These are phyloP conservation scores for Yarrowia hollandica DNA, from an alignment of 805 yeast genomes.

Conservation along the genomic window DNA sequence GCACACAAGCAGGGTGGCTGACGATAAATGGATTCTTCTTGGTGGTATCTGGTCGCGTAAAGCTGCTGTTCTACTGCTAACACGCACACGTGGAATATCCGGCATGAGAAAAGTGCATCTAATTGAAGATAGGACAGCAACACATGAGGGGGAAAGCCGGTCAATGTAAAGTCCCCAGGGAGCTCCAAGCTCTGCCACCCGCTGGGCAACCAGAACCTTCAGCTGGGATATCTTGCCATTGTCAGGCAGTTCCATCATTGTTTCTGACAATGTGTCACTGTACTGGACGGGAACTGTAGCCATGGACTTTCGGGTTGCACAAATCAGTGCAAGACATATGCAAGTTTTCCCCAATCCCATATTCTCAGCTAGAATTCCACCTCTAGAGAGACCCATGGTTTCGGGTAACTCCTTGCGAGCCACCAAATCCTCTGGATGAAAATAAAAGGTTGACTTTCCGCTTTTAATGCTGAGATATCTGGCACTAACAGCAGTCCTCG, in stretches of 20 bases:
- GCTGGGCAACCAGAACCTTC: background rate
- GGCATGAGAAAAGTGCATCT: conserved; percentile 9
- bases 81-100: background rate
- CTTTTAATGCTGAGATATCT: background rate
- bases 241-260: background rate
- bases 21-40: background rate
- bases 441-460: background rate
- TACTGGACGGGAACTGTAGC: conserved; percentile 5
- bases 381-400: conserved; percentile 38
- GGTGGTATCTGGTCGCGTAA: background rate
- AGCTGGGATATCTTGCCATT: background rate
- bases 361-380: conserved; percentile 66
- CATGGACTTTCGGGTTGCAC: conserved; percentile 47
- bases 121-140: background rate
- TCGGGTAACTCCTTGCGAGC: background rate
- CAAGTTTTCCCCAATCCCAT: conserved; percentile 70
- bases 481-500: background rate
- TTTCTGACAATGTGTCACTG: background rate
- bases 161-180: background rate
- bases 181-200: background rate
- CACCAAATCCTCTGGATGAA: background rate
- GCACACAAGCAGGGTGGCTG: background rate
- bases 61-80: conserved; percentile 1
- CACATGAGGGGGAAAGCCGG: background rate
- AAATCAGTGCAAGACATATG: conserved; percentile 57